Evolutionary conservation across 495 filamentous ascomycete species (phyloP).

Genomic region (Penicillium macrosclerotiorum): DNA sequence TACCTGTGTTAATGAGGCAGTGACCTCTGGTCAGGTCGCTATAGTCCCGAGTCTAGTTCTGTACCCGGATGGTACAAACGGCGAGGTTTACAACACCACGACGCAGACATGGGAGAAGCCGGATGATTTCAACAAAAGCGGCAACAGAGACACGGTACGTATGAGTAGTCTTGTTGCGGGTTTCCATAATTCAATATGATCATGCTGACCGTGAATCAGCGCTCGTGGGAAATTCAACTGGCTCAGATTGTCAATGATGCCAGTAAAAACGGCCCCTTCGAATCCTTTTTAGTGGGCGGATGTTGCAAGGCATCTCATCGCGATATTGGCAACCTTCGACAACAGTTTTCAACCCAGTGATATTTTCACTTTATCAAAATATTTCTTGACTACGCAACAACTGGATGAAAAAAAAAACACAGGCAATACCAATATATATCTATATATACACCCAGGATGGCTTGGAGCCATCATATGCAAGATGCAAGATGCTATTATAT

Average conservation of each 20-base stretch:
- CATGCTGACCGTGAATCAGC: constrained; percentile 19
- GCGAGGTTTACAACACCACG: constrained; percentile 61
- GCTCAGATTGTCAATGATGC: constrained; percentile 32
- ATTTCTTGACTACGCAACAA: constrained; percentile 10
- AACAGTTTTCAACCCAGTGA: constrained; percentile 20
- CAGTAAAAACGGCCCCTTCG: constrained; percentile 46
- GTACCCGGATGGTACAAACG: constrained; percentile 69
- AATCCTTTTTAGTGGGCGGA: constrained; percentile 54
- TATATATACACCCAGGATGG: constrained; percentile 1
- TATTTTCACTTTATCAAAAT: background rate
- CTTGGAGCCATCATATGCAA: background rate
- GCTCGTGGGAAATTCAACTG: constrained; percentile 51
- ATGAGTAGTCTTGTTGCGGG: background rate
- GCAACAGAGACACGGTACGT: constrained; percentile 21
- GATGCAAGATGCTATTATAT: constrained; percentile 17
- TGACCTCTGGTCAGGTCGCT: constrained; percentile 21
- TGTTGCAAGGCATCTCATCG: constrained; percentile 57
- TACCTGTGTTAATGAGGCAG: constrained; percentile 30
- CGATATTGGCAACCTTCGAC: constrained; percentile 48
- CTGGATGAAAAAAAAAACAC: background rate
- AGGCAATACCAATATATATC: no score
- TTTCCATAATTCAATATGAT: background rate
- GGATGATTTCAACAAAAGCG: background rate
- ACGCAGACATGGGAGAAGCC: constrained; percentile 57
- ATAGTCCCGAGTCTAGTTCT: constrained; percentile 53